A percentile compares a stretch with the other conserved stretches of the same genome.
Conservation (phyloP, 2,329 filamentous ascomycete species). For the Hymenoscyphus repandus region DNA sequence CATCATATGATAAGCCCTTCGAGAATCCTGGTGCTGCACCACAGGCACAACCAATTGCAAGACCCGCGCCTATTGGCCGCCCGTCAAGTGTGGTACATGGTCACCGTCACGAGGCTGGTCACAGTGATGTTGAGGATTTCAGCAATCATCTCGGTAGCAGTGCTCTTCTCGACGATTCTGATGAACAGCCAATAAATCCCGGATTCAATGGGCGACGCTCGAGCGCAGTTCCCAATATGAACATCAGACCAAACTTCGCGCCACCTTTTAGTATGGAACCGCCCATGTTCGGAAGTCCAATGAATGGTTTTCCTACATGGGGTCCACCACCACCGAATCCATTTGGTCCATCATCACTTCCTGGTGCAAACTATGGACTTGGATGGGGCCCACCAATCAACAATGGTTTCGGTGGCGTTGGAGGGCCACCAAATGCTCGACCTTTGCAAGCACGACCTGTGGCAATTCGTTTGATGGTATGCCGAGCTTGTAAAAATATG, state of each 20-base stretch:
- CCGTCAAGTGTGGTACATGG: slow-evolving; percentile 67
- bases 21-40: slow-evolving; percentile 35
- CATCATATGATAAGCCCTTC: slow-evolving; percentile 55
- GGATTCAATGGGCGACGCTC: slow-evolving; percentile 33
- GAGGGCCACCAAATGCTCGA: slow-evolving; percentile 35
- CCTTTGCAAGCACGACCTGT: slow-evolving; percentile 59
- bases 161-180: slow-evolving; percentile 74
- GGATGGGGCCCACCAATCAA: slow-evolving; percentile 30
- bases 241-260: slow-evolving; percentile 25
- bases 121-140: slow-evolving; percentile 62
- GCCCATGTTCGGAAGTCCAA: slow-evolving; percentile 25
- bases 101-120: slow-evolving; percentile 37
- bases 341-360: slow-evolving; percentile 30
- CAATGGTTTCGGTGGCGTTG: slow-evolving; percentile 44
- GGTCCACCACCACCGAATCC: slow-evolving; percentile 30
- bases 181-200: slow-evolving; percentile 41
- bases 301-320: slow-evolving; percentile 29
- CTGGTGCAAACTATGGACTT: slow-evolving; percentile 26
- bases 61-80: slow-evolving; percentile 82
- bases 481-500: slow-evolving; percentile 68
- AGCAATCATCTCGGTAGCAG: slow-evolving; percentile 84
- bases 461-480: slow-evolving; percentile 67
- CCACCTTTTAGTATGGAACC: slow-evolving; percentile 30
- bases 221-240: slow-evolving; percentile 25
- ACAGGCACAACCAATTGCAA: slow-evolving; percentile 67